Evolutionary conservation across 1,284 basidiomycete species (phyloP).

Genomic region (Volvariella surrecta): DNA sequence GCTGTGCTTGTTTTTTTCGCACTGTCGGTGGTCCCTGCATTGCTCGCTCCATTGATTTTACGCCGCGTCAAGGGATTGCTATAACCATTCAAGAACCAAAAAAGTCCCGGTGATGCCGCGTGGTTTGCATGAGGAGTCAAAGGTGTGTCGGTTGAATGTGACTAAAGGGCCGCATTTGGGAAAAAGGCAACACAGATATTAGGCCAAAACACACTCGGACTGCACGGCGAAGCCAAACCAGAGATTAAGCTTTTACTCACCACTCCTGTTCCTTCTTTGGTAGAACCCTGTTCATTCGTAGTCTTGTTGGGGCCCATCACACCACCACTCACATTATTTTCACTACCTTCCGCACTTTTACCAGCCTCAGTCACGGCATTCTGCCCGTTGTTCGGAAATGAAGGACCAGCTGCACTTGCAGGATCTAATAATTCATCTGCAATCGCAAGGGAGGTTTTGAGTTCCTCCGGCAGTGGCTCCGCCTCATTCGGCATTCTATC

Average conservation of each 20-base stretch:
- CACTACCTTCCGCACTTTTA: constrained; percentile 20
- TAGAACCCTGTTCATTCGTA: constrained; percentile 2
- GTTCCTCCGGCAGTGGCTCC: constrained; percentile 49
- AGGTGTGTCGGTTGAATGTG: constrained; percentile 1
- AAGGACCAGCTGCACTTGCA: constrained; percentile 13
- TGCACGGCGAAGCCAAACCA: no score
- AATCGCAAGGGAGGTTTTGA: constrained; percentile 56
- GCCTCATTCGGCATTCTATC: constrained; percentile 34
- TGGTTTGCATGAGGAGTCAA: constrained; percentile 13
- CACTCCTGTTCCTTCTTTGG: constrained; percentile 2
- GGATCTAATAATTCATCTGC: constrained; percentile 49
- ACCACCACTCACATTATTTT: constrained; percentile 14
- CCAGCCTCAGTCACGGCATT: constrained; percentile 10
- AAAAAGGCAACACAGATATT: neutral
- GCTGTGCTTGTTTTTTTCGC: constrained; percentile 8
- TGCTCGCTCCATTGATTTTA: neutral
- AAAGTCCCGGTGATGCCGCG: constrained; percentile 23
- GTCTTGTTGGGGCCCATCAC: constrained; percentile 10
- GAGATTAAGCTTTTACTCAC: neutral
- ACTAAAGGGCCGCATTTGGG: neutral
- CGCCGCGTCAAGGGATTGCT: constrained; percentile 26
- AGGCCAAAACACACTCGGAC: no score
- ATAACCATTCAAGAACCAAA: constrained; percentile 29
- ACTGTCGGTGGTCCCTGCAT: constrained; percentile 7
- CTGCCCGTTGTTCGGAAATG: constrained; percentile 17